A percentile compares a stretch with the other conserved stretches of the same genome.
Conservation (phyloP, 192 early-diverging fungal genomes). For the Rhizophagus sp. region DNA sequence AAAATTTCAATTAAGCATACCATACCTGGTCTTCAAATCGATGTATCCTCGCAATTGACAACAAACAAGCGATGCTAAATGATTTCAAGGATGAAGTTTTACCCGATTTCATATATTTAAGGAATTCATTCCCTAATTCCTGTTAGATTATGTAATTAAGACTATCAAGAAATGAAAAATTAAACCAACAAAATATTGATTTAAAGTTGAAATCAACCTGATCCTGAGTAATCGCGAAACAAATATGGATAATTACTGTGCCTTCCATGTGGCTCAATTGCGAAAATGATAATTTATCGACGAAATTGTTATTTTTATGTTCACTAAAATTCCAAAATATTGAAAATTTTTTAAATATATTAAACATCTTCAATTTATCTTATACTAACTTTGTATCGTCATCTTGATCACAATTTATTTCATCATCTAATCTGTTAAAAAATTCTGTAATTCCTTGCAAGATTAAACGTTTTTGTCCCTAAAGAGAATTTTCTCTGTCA, state of each 20-base stretch:
- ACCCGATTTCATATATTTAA: conserved; percentile 54
- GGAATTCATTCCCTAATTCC: conserved; percentile 53
- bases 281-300: conserved; percentile 29
- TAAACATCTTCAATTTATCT: neutral
- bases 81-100: conserved; percentile 48
- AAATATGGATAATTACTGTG: conserved; percentile 70
- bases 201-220: conserved; percentile 48
- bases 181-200: neutral
- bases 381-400: neutral
- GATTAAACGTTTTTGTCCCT: conserved; percentile 60
- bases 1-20: neutral
- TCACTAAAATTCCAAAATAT: neutral
- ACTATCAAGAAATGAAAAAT: conserved; percentile 1
- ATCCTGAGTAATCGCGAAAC: conserved; percentile 74
- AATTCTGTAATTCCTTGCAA: conserved; percentile 55
- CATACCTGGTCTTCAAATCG: conserved; percentile 66
- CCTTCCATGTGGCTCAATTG: conserved; percentile 62
- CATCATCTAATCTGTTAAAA: conserved; percentile 58
- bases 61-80: conserved; percentile 66
- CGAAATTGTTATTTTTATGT: neutral
- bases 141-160: neutral
- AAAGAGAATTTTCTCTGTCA: neutral
- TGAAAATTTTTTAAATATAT: neutral
- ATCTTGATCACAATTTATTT: conserved; percentile 8
- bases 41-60: conserved; percentile 69